phyloP scores from a whole-genome alignment of 2,329 filamentous ascomycete species.

The Helminthosporium solani region DNA sequence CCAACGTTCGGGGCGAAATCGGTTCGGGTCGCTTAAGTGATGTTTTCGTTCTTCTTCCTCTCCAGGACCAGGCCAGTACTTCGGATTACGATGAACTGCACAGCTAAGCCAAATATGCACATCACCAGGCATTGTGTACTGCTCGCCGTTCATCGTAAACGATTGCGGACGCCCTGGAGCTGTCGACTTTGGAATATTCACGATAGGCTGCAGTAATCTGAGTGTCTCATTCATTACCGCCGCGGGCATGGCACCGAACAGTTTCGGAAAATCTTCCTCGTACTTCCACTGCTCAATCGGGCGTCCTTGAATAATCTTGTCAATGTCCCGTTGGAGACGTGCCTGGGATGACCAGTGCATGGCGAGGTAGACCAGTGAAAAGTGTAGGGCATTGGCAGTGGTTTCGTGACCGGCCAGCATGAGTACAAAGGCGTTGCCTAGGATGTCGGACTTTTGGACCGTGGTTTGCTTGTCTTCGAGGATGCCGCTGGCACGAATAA shows the following conservation, averaged over 20 bases:
- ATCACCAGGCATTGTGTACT: conserved; percentile 59
- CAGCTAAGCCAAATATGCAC: conserved; percentile 57
- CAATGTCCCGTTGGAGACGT: conserved; percentile 67
- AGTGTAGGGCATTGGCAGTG: conserved; percentile 73
- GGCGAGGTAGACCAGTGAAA: conserved; percentile 67
- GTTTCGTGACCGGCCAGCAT: conserved; percentile 79
- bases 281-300: conserved; percentile 69
- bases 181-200: conserved; percentile 69
- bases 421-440: conserved; percentile 67
- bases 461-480: conserved; percentile 34
- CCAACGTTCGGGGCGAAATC: conserved; percentile 75
- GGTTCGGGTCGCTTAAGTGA: conserved; percentile 55
- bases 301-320: conserved; percentile 61
- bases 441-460: conserved; percentile 56
- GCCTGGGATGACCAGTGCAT: conserved; percentile 64
- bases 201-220: conserved; percentile 69
- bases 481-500: conserved; percentile 40
- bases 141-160: conserved; percentile 60
- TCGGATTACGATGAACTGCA: conserved; percentile 66
- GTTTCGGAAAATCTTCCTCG: conserved; percentile 62
- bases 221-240: conserved; percentile 78
- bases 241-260: conserved; percentile 69
- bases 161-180: conserved; percentile 51
- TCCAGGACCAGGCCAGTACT: conserved; percentile 64
- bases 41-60: conserved; percentile 26